Base-by-base conservation (phyloP, 2,329 filamentous ascomycete genomes). In the Aspergillus novofumigatus region DNA sequence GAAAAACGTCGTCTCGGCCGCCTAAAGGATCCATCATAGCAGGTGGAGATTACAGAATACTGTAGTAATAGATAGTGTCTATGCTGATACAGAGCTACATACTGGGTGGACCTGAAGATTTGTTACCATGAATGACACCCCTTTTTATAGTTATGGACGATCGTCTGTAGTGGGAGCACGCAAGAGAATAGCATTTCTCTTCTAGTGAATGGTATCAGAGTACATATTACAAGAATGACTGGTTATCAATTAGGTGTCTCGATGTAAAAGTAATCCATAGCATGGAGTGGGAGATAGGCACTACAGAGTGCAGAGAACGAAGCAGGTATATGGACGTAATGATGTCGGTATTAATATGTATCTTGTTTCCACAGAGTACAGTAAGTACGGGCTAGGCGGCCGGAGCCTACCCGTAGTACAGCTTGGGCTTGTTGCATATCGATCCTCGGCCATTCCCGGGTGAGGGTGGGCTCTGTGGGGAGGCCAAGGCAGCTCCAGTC, bases 361-460 rank as follows among this genome's bases (percentile, higher is more conserved):
- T 35, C 32, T 17, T 35, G 14, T 35, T 35, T 17, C 32, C 5
- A 17, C 29, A 32, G 11, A 32, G 29, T 32, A 32, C 29, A 14
- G 10, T 32, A 14, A 32, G 29, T 32, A 32, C 29, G 4, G 1
- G 32, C 32, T 35, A 17, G 32, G 11, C 14, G 32, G 14, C 32
- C 4, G 32, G 32, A 17, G 32, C 14, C 8, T 45, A 21, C 20
- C 21, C 21, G n/a, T 26, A 41, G 25, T 29, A 48, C 47, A 32
- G 48, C 23, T 53, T 38, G 42, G 52, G 21, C 23, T 42, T 41
- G 26, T 25, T 51, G 44, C 44, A 47, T 23, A 23, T 26, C 21
- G 53, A 51, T 51, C 57, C 51, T 62, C 64, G 61, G 65, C 55
- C 64, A 67, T 65, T 67, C 60, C 63, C 63, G 64, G 64, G 59